Base-by-base conservation (phyloP, 2,329 filamentous ascomycete species). In the Diaporthe destruens region DNA sequence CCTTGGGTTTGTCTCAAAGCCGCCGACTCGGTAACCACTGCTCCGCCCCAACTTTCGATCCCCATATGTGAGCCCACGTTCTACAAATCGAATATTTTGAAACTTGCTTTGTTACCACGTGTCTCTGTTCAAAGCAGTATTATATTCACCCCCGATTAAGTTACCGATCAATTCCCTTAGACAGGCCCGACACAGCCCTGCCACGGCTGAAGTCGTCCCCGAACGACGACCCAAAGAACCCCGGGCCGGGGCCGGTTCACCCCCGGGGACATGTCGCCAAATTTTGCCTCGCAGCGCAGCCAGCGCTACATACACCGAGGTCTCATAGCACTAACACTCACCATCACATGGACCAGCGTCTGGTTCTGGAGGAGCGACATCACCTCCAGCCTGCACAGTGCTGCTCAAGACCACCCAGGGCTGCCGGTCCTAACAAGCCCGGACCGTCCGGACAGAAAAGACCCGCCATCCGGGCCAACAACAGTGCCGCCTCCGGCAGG, bases 371-470 rank as follows among this genome's bases (percentile, higher is more conserved):
- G 12, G 12, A 56, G 14, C 1, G 32, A 23, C 32, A n/a, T n/a
- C 23, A 2, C 20, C 6, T 20, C 18, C 1, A 5, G 3, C 18
- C 7, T 36, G 9, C 1, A 6, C 6, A 9, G 4, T 2, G 8
- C 3, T 8, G 44, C 18, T 7, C 20, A 11, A 20, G 32, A 36
- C n/a, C 32, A 20, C n/a, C 29, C 20, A 3, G 16, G 18, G n/a
- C 11, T 6, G 14, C 32, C 54, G n/a, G 36, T 36, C 8, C 32
- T 8, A 2, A 29, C 29, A 6, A 56, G 8, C 36, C 54, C 54
- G 32, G 34, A 20, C 54, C 4, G 36, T 56, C 54, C 54, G 54
- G 12, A 20, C 20, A 36, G 54, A 9, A 8, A n/a, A 12, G 34
- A 36, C 14, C 36, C 11, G 32, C 54, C 9, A 36, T 1, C 34